Base-by-base conservation (phyloP, 345 rosid species). In the Eutrema heterophyllum region DNA sequence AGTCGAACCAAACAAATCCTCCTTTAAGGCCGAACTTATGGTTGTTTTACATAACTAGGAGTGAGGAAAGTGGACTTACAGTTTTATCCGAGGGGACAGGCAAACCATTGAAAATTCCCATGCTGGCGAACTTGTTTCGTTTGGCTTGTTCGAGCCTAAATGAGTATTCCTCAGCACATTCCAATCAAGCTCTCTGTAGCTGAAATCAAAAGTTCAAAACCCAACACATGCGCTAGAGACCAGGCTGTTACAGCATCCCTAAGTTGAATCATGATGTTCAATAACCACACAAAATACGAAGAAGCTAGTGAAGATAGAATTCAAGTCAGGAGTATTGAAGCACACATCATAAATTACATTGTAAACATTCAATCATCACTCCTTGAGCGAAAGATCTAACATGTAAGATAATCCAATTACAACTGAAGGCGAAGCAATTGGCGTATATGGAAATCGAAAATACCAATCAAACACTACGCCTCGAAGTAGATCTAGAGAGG, bases 101-200 rank as follows among this genome's bases (percentile, higher is more conserved):
- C 87, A 95, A 80, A 78, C 92, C 97, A 79, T 90, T 88, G 48
- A 95, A 92, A 69, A 90, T 73, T 64, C 92, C 88, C 99, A 95
- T 94, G 70, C 80, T 81, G 43, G 58, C 10, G 38, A 72, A 72
- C 77, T 55, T 14, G 49, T 74, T 67, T 69, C 76, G 70, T 29
- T 30, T 54, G 71, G 76, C 80, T 64, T 71, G 39, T 30, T 48
- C 6, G 61, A 64, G 72, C 72, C 62, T 21, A 64, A 65, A 58
- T 21, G 14, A 57, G n/a, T 50, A 33, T n/a, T 58, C 18, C 63
- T 77, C 68, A 77, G 72, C 68, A 71, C 76, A 71, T 71, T 71
- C 77, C 56, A 71, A 26, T 71, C 44, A 56, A 64, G 7, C 67
- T 32, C 55, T 71, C 45, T 38, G 13, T 57, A 71, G 63, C 72